A percentile compares a stretch with the other conserved stretches of the same genome.
phyloP scores from a whole-genome alignment of 345 rosid genomes.

The Eucalyptus globulus region DNA sequence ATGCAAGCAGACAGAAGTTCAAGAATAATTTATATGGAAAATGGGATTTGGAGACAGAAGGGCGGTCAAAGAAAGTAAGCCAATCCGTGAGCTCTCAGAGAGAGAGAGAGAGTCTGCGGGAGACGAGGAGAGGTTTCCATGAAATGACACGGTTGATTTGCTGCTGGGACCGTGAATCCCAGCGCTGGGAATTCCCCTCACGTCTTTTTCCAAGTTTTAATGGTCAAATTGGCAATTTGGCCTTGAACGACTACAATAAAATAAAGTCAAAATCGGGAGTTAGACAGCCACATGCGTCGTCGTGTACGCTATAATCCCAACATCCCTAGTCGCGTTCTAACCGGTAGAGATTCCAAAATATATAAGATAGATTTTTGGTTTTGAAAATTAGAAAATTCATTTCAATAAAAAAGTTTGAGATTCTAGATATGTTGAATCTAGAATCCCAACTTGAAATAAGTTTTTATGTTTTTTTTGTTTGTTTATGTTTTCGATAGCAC shows the following conservation, averaged over 20 bases:
- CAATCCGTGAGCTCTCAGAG: not conserved
- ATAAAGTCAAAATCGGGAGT: not conserved
- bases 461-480: no score
- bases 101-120: not conserved
- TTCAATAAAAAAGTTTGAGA: accelerated
- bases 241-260: not conserved
- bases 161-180: not conserved
- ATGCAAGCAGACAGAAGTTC: not conserved
- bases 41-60: not conserved
- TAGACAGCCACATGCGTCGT: no score
- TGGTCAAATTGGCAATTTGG: not conserved
- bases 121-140: not conserved
- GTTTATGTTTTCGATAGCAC: no score
- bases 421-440: accelerated
- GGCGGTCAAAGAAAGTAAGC: slow-evolving; percentile 22
- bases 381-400: no score
- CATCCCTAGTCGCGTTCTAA: no score
- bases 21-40: not conserved
- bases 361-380: no score
- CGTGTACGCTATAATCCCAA: no score
- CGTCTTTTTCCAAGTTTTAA: not conserved
- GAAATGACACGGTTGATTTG: not conserved
- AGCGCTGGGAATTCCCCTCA: not conserved
- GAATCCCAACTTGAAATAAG: accelerated
- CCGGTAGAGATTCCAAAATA: no score